These are phyloP conservation scores for Colletotrichum tabaci DNA, from an alignment of 2,329 filamentous ascomycete species.

Conservation along the genomic window DNA sequence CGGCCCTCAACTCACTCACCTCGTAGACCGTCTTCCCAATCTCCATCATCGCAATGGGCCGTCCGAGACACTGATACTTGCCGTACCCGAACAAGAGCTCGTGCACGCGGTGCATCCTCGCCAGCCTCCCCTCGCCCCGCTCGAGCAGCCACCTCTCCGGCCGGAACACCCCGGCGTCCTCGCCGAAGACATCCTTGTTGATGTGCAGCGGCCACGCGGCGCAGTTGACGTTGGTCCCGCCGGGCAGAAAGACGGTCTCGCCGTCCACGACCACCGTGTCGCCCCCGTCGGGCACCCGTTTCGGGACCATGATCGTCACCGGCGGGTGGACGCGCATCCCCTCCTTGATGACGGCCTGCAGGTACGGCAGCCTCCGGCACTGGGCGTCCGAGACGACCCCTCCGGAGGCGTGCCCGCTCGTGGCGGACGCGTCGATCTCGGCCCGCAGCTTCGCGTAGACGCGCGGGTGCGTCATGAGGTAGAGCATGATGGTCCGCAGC, in stretches of 20 bases:
- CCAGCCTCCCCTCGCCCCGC: conserved; percentile 49
- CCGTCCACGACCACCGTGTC: conserved; percentile 47
- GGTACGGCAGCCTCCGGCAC: conserved; percentile 64
- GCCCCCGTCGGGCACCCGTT: conserved; percentile 54
- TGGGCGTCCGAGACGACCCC: conserved; percentile 58
- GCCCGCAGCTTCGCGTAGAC: conserved; percentile 61
- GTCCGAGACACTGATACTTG: conserved; percentile 61
- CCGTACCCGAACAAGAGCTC: conserved; percentile 64
- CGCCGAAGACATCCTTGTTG: conserved; percentile 68
- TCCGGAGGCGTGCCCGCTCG: conserved; percentile 38
- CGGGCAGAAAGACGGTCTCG: conserved; percentile 48
- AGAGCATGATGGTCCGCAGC: conserved; percentile 63
- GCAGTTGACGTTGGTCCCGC: conserved; percentile 43
- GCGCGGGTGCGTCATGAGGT: conserved; percentile 64
- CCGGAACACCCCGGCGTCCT: conserved; percentile 67
- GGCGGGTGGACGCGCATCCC: conserved; percentile 70
- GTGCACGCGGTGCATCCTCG: conserved; percentile 53
- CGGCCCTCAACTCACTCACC: conserved; percentile 51
- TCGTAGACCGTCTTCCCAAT: conserved; percentile 63
- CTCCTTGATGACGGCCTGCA: conserved; percentile 72
- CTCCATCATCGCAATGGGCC: conserved; percentile 63
- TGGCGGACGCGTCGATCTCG: conserved; percentile 60
- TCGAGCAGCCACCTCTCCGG: conserved; percentile 72
- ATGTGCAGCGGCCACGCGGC: conserved; percentile 61
- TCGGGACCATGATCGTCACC: conserved; percentile 52